These are phyloP conservation scores for Hymenoscyphus infarciens DNA, from an alignment of 2,329 filamentous ascomycete species.

Conservation along the genomic window DNA sequence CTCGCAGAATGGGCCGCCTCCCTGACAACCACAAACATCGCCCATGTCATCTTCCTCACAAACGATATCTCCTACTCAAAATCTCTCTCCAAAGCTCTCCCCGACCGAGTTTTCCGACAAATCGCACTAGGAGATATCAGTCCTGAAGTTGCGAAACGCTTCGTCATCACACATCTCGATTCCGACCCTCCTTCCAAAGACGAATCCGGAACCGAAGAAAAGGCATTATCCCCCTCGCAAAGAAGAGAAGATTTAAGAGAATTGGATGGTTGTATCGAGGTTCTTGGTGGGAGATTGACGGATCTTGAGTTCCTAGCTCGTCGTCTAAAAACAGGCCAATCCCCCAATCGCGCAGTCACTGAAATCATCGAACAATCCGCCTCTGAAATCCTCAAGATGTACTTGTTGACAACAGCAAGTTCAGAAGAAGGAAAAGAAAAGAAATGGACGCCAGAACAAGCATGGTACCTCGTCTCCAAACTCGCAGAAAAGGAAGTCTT, in stretches of 20 bases:
- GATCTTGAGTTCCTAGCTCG: slow-evolving; percentile 94
- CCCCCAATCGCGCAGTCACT: slow-evolving; percentile 72
- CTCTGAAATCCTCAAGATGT: slow-evolving; percentile 90
- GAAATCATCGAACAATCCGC: slow-evolving; percentile 89
- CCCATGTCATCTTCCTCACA: slow-evolving; percentile 92
- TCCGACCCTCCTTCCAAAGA: slow-evolving; percentile 29
- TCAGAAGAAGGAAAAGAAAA: slow-evolving; percentile 41
- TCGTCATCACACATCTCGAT: slow-evolving; percentile 79
- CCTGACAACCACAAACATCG: slow-evolving; percentile 80
- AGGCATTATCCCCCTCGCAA: slow-evolving; percentile 30
- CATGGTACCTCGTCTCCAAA: slow-evolving; percentile 81
- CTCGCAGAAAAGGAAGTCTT: slow-evolving; percentile 67
- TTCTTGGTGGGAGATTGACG: slow-evolving; percentile 86
- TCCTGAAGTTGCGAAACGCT: slow-evolving; percentile 81
- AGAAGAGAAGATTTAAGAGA: slow-evolving; percentile 55
- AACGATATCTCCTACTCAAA: slow-evolving; percentile 88
- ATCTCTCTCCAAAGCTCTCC: slow-evolving; percentile 78
- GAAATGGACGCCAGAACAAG: slow-evolving; percentile 80
- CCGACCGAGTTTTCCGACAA: slow-evolving; percentile 85
- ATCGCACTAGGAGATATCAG: slow-evolving; percentile 83
- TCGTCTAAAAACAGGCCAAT: slow-evolving; percentile 82
- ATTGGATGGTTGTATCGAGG: slow-evolving; percentile 76
- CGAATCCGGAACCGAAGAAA: slow-evolving; percentile 31
- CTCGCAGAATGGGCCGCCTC: slow-evolving; percentile 86
- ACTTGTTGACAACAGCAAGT: slow-evolving; percentile 57